phyloP scores from a whole-genome alignment of 345 rosid genomes.

The Firmiana major region DNA sequence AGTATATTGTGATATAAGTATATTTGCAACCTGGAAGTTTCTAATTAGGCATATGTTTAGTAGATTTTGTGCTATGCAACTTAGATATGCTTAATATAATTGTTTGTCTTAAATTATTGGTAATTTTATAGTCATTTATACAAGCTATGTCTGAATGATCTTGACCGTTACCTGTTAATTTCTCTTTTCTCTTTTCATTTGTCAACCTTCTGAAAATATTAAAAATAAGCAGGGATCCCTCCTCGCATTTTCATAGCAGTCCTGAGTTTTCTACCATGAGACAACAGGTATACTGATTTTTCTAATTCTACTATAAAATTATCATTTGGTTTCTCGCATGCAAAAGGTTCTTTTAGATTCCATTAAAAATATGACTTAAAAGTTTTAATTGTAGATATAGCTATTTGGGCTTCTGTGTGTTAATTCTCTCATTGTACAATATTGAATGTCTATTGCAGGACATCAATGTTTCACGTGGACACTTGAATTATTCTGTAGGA shows the following conservation, averaged over 20 bases:
- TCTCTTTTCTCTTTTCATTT: background rate
- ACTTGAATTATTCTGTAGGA: constrained; percentile 49
- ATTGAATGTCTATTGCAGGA: background rate
- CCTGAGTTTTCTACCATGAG: constrained; percentile 93
- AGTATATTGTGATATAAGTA: background rate
- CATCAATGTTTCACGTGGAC: constrained; percentile 3
- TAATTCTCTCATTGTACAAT: background rate
- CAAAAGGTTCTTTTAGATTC: background rate
- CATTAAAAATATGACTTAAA: background rate
- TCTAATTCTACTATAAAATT: background rate
- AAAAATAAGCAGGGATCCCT: constrained; percentile 88
- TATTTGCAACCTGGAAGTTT: background rate
- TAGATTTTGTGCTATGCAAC: background rate
- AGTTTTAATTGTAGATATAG: background rate
- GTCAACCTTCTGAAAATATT: constrained; percentile 16
- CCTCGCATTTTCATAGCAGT: constrained; percentile 95
- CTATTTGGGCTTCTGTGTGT: background rate
- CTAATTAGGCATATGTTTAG: background rate
- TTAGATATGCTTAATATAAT: background rate
- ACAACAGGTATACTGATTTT: constrained; percentile 64
- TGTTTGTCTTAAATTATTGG: background rate
- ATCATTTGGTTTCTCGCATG: background rate
- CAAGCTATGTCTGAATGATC: background rate
- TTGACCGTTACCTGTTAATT: background rate
- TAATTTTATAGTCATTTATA: background rate